Conservation (phyloP, 2,329 filamentous ascomycete genomes). For the Colletotrichum theobromicola region DNA sequence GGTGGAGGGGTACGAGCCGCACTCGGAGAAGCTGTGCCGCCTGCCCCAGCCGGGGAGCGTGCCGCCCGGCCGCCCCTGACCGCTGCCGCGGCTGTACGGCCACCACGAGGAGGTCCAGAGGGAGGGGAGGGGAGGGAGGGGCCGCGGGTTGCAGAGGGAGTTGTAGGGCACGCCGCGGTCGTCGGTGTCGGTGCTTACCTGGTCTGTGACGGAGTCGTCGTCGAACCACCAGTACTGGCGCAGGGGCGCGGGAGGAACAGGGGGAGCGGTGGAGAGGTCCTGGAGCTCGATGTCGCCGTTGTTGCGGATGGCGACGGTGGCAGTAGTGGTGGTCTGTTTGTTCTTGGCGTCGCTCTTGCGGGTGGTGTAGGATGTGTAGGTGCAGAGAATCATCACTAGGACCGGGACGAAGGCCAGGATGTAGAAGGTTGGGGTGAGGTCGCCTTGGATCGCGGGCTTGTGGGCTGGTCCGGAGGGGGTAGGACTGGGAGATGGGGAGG, state of each 20-base stretch:
- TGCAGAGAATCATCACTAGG: neutral
- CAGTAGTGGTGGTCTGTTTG: neutral
- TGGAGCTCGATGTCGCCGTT: slow-evolving; percentile 21
- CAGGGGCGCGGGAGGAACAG: no score
- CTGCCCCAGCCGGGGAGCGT: neutral
- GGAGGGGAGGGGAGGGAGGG: neutral
- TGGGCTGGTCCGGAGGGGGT: neutral
- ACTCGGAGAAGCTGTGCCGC: neutral
- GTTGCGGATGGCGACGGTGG: neutral
- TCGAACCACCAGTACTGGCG: slow-evolving; percentile 13
- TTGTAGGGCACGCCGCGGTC: neutral
- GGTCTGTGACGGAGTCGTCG: neutral
- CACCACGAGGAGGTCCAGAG: neutral
- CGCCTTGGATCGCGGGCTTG: neutral
- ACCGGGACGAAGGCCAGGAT: slow-evolving; percentile 16
- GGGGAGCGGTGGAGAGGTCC: neutral
- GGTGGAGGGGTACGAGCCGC: neutral
- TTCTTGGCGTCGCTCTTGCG: neutral
- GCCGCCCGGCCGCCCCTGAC: neutral
- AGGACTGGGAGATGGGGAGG: neutral
- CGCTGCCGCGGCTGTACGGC: neutral
- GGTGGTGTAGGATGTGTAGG: neutral
- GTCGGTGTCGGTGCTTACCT: slow-evolving; percentile 3
- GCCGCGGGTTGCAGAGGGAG: neutral
- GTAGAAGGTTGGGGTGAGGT: slow-evolving; percentile 12